Evolutionary conservation across 2,329 filamentous ascomycete species (phyloP).

Genomic region (Aspergillus udagawae): DNA sequence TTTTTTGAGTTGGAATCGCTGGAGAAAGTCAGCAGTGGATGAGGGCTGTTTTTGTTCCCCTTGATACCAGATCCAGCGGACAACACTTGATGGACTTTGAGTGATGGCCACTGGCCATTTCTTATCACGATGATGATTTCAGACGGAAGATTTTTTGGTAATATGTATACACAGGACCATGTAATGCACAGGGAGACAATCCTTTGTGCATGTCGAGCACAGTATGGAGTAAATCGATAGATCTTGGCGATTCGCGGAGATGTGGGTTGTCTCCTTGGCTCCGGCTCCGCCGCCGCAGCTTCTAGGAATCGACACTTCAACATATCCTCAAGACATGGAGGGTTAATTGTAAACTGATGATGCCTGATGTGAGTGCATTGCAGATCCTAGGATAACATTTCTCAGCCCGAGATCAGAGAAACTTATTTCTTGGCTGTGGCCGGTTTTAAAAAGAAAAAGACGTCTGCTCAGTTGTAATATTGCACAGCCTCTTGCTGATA

Average conservation of each 20-base stretch:
- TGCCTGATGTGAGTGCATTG: too few relatives aligned
- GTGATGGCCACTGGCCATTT: too few relatives aligned
- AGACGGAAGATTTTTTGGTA: background rate
- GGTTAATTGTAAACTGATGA: background rate
- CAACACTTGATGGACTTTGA: too few relatives aligned
- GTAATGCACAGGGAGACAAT: too few relatives aligned
- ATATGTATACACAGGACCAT: background rate
- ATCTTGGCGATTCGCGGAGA: background rate
- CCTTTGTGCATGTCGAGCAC: background rate
- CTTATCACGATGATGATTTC: too few relatives aligned
- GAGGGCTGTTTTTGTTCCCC: too few relatives aligned
- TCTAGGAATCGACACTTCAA: constrained; percentile 15
- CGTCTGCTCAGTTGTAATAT: background rate
- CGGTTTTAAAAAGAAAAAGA: too few relatives aligned
- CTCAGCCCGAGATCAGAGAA: background rate
- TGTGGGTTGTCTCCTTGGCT: background rate
- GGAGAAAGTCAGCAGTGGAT: too few relatives aligned
- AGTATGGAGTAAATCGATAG: background rate
- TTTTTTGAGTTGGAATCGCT: too few relatives aligned
- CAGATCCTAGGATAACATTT: background rate
- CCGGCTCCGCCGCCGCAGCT: background rate
- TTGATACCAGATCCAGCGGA: too few relatives aligned
- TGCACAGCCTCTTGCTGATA: background rate
- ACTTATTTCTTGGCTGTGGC: background rate
- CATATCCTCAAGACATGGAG: background rate